Base-by-base conservation (phyloP, 768 basidiomycete genomes). In the Hydnum rufescens region DNA sequence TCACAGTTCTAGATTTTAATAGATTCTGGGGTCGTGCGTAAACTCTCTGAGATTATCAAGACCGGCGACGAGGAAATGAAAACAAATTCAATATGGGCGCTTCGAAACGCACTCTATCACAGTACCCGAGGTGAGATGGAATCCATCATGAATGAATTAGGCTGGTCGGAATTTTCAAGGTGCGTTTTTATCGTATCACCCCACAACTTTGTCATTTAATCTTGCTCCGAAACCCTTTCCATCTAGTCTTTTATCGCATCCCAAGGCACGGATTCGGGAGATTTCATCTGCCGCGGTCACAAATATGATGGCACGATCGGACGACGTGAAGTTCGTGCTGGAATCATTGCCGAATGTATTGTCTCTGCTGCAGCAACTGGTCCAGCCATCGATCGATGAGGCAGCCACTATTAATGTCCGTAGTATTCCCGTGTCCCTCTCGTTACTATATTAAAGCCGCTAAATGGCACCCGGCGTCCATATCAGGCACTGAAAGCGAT, bases 31-130 rank as follows among this genome's bases (percentile, higher is more conserved):
- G 67, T 83, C 0, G 69, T 90, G 52, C 67, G 73, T 1, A 66
- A 82, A 1, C 67, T 92, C 5, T 73, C 79, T 28, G 67, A 73
- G 48, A 65, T 89, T 1, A 63, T 81, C 3, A 63, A 67, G 26
- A 67, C 68, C 4, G 67, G 68, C 0, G 77, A 85, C 54, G 67
- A 71, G 5, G 69, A 71, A 0, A 67, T 89, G 4, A 68, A 75
- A 4, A 62, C 81, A 28, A 87, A 77, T 56, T 76, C 81, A 0
- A 60, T 92, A n/a, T 92, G 89, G 88, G 82, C 81, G 0, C 64
- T 90, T 32, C 88, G 86, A 63, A 95, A 92, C 59, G 61, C 86
- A n/a, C 61, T 87, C 2, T 74, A 74, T 61, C 80, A 78, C 59
- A 75, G 77, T 31, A 66, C 65, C 2, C 64, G 68, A n/a, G 69